Percentiles rank a stretch among this genome's conserved stretches.
Conservation (phyloP, 108 stramenopile genomes). For the Licmophora abbreviata region DNA sequence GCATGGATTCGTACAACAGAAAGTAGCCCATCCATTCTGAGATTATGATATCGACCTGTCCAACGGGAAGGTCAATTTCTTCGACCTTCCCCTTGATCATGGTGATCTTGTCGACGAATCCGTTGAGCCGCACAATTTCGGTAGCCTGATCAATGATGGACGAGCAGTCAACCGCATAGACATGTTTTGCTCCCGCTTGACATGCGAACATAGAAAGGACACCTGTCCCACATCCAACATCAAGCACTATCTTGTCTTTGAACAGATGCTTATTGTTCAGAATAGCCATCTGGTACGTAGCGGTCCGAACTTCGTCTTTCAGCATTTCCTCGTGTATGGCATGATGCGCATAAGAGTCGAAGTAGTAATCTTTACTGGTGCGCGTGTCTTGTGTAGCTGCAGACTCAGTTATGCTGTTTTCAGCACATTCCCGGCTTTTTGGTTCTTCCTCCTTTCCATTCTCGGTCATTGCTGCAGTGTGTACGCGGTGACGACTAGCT, state of each 20-base stretch:
- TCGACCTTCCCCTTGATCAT: slow-evolving; percentile 87
- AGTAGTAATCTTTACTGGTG: slow-evolving; percentile 87
- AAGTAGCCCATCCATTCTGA: slow-evolving; percentile 99
- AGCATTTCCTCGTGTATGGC: slow-evolving; percentile 98
- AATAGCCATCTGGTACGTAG: slow-evolving; percentile 84
- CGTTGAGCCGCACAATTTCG: slow-evolving; percentile 76
- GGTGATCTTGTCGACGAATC: slow-evolving; percentile 73
- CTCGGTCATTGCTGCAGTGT: too few relatives aligned
- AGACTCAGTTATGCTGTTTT: neutral
- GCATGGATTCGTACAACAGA: slow-evolving; percentile 95
- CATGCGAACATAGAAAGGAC: slow-evolving; percentile 89
- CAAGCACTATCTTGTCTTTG: slow-evolving; percentile 83
- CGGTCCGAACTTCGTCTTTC: slow-evolving; percentile 88
- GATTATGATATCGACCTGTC: slow-evolving; percentile 91
- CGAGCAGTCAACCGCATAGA: slow-evolving; percentile 90
- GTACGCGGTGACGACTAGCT: too few relatives aligned
- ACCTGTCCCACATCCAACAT: slow-evolving; percentile 94
- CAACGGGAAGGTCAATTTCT: slow-evolving; percentile 81
- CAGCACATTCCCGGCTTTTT: neutral
- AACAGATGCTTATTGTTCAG: slow-evolving; percentile 74
- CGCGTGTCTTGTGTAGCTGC: slow-evolving; percentile 22
- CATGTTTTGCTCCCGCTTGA: slow-evolving; percentile 90
- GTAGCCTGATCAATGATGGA: slow-evolving; percentile 78
- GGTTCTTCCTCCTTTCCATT: neutral
- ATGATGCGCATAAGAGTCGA: slow-evolving; percentile 92